phyloP scores from a whole-genome alignment of 495 filamentous ascomycete species.

The Aspergillus coremiiformis region DNA sequence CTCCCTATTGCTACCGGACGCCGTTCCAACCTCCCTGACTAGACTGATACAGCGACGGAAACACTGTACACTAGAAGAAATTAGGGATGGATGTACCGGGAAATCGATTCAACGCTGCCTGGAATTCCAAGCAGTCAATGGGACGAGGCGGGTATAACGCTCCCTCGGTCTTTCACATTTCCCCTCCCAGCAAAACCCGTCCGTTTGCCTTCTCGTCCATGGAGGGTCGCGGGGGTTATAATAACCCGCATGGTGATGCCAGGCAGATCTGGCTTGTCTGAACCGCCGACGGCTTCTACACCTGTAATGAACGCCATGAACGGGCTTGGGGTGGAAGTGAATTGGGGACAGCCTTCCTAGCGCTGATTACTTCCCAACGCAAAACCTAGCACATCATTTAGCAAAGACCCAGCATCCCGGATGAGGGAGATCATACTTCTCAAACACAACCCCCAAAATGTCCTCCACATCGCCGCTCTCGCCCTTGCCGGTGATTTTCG shows the following conservation, averaged over 20 bases:
- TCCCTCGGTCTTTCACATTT: constrained; percentile 7
- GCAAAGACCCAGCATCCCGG: background rate
- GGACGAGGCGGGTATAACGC: constrained; percentile 24
- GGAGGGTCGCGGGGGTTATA: constrained; percentile 52
- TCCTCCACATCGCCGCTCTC: constrained; percentile 91
- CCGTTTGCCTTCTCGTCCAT: background rate
- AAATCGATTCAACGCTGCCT: background rate
- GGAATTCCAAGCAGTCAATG: constrained; percentile 9
- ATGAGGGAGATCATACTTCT: constrained; percentile 58
- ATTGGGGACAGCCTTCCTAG: background rate
- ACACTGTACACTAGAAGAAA: background rate
- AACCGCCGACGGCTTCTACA: background rate
- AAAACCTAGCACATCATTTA: constrained; percentile 46
- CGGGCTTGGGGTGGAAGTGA: background rate
- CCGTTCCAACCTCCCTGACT: background rate
- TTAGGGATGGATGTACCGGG: background rate
- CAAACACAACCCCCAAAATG: constrained; percentile 93
- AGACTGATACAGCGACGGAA: background rate
- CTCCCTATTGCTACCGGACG: background rate
- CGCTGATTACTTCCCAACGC: constrained; percentile 56
- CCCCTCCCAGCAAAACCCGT: background rate
- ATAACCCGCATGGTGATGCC: constrained; percentile 35
- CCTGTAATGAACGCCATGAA: background rate
- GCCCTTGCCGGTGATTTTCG: constrained; percentile 80
- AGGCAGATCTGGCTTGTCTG: constrained; percentile 16